Conservation (phyloP, 257 asterid species). For the Rauvolfia tetraphylla region DNA sequence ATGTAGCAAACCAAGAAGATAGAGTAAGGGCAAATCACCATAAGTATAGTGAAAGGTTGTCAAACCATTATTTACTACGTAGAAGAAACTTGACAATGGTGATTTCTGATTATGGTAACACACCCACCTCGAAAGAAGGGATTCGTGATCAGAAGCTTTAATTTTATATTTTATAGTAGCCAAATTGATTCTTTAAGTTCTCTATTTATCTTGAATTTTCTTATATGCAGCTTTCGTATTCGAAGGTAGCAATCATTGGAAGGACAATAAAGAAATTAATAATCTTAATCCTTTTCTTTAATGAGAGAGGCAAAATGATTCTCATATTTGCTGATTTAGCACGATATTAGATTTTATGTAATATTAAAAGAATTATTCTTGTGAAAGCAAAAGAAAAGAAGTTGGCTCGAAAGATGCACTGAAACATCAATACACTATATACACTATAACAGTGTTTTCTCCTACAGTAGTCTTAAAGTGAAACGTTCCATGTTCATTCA, state of each 20-base stretch:
- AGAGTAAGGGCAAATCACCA: background rate
- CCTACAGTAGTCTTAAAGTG: background rate
- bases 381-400: no score
- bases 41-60: background rate
- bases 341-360: background rate
- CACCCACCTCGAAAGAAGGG: background rate
- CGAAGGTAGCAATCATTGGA: background rate
- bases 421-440: background rate
- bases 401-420: background rate
- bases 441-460: background rate
- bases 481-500: background rate
- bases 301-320: background rate
- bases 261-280: background rate
- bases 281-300: background rate
- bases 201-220: background rate
- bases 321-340: background rate
- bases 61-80: background rate
- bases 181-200: background rate
- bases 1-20: background rate
- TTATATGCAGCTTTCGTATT: background rate
- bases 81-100: background rate
- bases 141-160: background rate
- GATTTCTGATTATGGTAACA: background rate
- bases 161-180: no score
- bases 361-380: background rate